Percentiles rank a stretch among this genome's conserved stretches.
These are phyloP conservation scores for Podila clonocystis DNA, from an alignment of 192 early-diverging fungal species.

Conservation along the genomic window DNA sequence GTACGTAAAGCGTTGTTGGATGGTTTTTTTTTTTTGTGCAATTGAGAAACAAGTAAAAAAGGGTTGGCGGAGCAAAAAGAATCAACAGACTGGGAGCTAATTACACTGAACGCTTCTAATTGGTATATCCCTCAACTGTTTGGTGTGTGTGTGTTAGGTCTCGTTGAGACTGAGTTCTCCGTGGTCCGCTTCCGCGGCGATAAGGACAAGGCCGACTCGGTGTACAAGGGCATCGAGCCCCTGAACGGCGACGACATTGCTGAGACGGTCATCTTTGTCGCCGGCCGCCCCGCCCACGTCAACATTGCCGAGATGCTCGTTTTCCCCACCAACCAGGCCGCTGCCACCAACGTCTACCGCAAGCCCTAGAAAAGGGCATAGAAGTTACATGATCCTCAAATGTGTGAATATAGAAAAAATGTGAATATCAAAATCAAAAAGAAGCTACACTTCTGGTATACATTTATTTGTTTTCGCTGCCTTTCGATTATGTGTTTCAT, in stretches of 20 bases:
- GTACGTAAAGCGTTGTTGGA: background rate
- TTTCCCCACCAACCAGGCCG: conserved; percentile 52
- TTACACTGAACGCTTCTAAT: background rate
- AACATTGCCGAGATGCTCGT: conserved; percentile 75
- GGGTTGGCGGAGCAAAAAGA: background rate
- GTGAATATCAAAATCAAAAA: background rate
- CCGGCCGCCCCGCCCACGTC: conserved; percentile 78
- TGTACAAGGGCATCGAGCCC: conserved; percentile 75
- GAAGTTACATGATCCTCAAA: background rate
- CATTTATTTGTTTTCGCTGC: background rate
- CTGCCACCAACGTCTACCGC: conserved; percentile 43
- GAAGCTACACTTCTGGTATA: no score
- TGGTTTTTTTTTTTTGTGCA: background rate
- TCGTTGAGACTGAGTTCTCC: conserved; percentile 94
- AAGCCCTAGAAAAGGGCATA: conserved; percentile 13
- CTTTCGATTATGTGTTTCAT: background rate
- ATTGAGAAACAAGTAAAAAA: background rate
- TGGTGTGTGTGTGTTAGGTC: conserved; percentile 16
- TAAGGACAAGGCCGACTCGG: conserved; percentile 67
- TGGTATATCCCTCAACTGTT: background rate
- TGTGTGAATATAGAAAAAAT: background rate
- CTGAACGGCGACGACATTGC: conserved; percentile 55
- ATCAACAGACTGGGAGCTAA: background rate
- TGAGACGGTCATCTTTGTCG: conserved; percentile 85
- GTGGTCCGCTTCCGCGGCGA: conserved; percentile 83